phyloP scores from a whole-genome alignment of 148 eudicot species.

The Suaeda aralocaspica region DNA sequence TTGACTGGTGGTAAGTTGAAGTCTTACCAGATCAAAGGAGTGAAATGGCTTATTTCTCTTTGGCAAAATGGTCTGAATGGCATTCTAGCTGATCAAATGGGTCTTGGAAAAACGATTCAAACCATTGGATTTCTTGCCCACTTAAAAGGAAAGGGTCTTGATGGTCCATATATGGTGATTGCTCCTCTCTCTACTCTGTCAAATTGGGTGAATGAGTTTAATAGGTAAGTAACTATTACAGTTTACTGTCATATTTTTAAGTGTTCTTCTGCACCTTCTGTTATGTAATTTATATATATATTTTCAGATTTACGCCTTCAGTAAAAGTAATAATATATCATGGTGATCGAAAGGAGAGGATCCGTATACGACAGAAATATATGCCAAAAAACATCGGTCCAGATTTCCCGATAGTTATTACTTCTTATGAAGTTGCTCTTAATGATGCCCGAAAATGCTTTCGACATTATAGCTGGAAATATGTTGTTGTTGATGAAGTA shows the following conservation, averaged over 20 bases:
- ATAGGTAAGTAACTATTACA: slow-evolving; percentile 36
- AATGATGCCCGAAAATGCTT: slow-evolving; percentile 56
- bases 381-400: slow-evolving; percentile 78
- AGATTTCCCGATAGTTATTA: slow-evolving; percentile 75
- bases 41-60: slow-evolving; percentile 91
- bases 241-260: neutral
- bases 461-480: slow-evolving; percentile 91
- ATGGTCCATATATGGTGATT: slow-evolving; percentile 93
- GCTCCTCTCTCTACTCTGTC: slow-evolving; percentile 97
- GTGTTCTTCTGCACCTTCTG: neutral
- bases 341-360: slow-evolving; percentile 60
- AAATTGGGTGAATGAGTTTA: slow-evolving; percentile 86
- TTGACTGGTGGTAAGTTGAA: slow-evolving; percentile 92
- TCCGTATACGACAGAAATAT: slow-evolving; percentile 55
- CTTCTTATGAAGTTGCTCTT: slow-evolving; percentile 89
- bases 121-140: slow-evolving; percentile 91
- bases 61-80: slow-evolving; percentile 99
- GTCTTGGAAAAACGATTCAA: slow-evolving; percentile 97
- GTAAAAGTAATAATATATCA: slow-evolving; percentile 80
- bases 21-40: slow-evolving; percentile 86
- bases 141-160: slow-evolving; percentile 82
- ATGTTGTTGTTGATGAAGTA: slow-evolving; percentile 97
- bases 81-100: slow-evolving; percentile 99
- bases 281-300: neutral
- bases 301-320: slow-evolving; percentile 78